These are phyloP conservation scores for Fusarium dlaminii DNA, from an alignment of 2,329 filamentous ascomycete species.

Conservation along the genomic window DNA sequence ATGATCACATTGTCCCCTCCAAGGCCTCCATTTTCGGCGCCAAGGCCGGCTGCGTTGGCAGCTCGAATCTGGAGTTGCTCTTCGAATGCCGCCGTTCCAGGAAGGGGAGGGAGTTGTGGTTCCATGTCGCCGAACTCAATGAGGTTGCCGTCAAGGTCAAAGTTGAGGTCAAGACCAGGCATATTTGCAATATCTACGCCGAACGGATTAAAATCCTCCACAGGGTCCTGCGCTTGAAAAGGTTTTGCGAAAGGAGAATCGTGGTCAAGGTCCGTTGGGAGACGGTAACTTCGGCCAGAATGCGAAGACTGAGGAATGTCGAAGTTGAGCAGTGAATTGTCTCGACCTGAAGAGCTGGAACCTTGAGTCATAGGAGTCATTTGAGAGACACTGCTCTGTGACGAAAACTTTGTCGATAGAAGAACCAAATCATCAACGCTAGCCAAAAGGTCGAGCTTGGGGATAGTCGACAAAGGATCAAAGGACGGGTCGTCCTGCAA, in stretches of 20 bases:
- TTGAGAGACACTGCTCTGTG: slow-evolving; percentile 53
- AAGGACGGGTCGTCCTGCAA: slow-evolving; percentile 87
- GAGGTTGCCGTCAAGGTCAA: slow-evolving; percentile 63
- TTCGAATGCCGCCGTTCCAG: slow-evolving; percentile 26
- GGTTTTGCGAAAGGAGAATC: slow-evolving; percentile 43
- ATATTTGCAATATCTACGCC: slow-evolving; percentile 51
- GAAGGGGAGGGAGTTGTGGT: slow-evolving; percentile 55
- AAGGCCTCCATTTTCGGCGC: slow-evolving; percentile 1
- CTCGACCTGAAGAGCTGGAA: slow-evolving; percentile 44
- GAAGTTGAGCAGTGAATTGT: slow-evolving; percentile 43
- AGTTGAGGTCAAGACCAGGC: slow-evolving; percentile 57
- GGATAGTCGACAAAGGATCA: slow-evolving; percentile 46
- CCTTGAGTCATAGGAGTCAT: slow-evolving; percentile 54
- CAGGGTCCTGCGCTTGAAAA: slow-evolving; percentile 26
- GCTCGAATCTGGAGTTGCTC: slow-evolving; percentile 9
- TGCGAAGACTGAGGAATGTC: slow-evolving; percentile 49
- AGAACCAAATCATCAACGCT: slow-evolving; percentile 47
- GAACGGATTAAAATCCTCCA: slow-evolving; percentile 47
- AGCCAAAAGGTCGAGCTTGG: slow-evolving; percentile 50
- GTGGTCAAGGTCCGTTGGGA: slow-evolving; percentile 49
- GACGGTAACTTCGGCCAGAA: slow-evolving; percentile 45
- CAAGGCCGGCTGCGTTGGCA: slow-evolving; percentile 13
- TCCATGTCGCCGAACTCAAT: slow-evolving; percentile 51
- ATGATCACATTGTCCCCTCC: slow-evolving; percentile 50
- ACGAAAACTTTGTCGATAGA: slow-evolving; percentile 50